Evolutionary conservation across 2,329 filamentous ascomycete species (phyloP).

Genomic region (Aspergillus sp.): DNA sequence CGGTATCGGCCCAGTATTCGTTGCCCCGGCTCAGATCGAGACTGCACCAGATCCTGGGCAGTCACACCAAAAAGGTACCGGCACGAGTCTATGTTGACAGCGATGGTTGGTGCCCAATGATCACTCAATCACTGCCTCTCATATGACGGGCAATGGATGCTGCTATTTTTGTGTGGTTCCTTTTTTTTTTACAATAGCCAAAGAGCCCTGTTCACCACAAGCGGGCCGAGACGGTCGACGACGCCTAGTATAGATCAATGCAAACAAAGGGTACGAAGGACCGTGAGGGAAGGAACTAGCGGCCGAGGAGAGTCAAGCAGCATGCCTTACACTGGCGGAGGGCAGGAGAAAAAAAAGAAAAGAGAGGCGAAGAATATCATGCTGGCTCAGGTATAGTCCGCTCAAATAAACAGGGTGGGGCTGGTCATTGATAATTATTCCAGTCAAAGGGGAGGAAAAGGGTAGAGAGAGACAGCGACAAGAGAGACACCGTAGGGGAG

Average conservation of each 20-base stretch:
- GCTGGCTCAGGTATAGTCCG: conserved; percentile 29
- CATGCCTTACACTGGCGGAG: conserved; percentile 16
- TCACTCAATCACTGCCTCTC: conserved; percentile 16
- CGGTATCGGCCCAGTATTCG: conserved; percentile 28
- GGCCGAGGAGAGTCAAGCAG: conserved; percentile 15
- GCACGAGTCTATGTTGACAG: conserved; percentile 18
- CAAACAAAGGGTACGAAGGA: conserved; percentile 11
- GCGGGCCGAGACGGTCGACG: too few species aligned
- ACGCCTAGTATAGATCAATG: neutral
- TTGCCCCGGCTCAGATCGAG: conserved; percentile 20
- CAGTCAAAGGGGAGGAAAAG: conserved; percentile 6
- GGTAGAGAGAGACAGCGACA: conserved; percentile 11
- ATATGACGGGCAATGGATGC: conserved; percentile 12
- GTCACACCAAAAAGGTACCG: conserved; percentile 9
- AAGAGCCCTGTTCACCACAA: too few species aligned
- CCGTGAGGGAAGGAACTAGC: conserved; percentile 16
- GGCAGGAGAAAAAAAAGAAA: conserved; percentile 18
- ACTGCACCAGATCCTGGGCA: conserved; percentile 19
- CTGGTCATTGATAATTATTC: conserved; percentile 16
- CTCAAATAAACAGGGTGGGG: conserved; percentile 37
- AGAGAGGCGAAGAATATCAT: conserved; percentile 19
- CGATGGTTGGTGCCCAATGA: conserved; percentile 29
- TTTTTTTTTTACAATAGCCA: too few species aligned
- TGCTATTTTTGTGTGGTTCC: too few species aligned
- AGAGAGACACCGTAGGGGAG: neutral